Evolutionary conservation across 768 basidiomycete species (phyloP).

Genomic region (Asterophora parasitica): DNA sequence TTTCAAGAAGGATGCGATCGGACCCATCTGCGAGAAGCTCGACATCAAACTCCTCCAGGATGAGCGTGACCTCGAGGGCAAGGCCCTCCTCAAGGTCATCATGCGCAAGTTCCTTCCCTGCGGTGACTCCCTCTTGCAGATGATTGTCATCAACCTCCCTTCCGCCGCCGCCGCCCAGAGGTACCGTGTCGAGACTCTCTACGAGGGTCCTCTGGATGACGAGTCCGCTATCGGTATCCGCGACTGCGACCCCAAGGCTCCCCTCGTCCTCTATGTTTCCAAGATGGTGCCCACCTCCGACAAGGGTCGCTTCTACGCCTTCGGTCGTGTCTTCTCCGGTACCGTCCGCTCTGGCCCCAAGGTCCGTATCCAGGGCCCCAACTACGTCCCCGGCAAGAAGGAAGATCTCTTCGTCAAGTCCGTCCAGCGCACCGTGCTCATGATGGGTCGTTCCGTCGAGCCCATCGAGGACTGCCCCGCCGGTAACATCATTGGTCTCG

Average conservation of each 20-base stretch:
- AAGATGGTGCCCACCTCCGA: too few species aligned
- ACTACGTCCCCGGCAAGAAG: constrained; percentile 97
- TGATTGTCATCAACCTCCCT: constrained; percentile 99
- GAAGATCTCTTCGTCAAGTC: constrained; percentile 97
- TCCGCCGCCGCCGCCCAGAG: constrained; percentile 94
- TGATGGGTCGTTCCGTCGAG: constrained; percentile 99
- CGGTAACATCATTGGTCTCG: constrained; percentile 97
- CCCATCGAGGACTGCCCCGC: constrained; percentile 98
- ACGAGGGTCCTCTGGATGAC: too few species aligned
- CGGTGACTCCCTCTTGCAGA: constrained; percentile 95
- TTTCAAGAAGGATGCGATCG: constrained; percentile 89
- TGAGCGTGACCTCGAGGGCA: constrained; percentile 91
- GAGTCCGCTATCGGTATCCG: constrained; percentile 97
- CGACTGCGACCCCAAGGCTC: constrained; percentile 93
- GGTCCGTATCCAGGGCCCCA: constrained; percentile 98
- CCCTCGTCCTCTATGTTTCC: constrained; percentile 95
- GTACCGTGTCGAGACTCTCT: constrained; percentile 98
- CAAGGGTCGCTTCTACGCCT: too few species aligned
- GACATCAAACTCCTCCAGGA: constrained; percentile 83
- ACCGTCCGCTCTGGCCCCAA: too few species aligned
- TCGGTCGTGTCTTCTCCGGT: too few species aligned
- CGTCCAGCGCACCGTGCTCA: constrained; percentile 96
- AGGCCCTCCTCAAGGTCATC: constrained; percentile 91
- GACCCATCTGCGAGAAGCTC: constrained; percentile 88
- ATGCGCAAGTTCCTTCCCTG: constrained; percentile 99